Base-by-base conservation (phyloP, 108 stramenopile species). In the Discostella pseudostelligera region DNA sequence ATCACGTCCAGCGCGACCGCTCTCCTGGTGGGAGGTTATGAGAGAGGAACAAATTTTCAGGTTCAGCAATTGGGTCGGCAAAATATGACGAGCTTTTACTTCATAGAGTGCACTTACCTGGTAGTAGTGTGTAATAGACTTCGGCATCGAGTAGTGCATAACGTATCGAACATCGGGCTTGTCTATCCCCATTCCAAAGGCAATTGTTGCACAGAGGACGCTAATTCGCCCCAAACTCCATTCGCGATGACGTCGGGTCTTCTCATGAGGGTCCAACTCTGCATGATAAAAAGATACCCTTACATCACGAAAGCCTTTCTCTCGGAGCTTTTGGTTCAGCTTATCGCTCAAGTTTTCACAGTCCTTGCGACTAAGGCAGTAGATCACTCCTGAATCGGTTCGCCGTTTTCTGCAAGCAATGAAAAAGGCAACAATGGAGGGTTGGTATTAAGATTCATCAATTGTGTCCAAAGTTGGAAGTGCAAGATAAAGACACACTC, bases 141-240 rank as follows among this genome's bases (percentile, higher is more conserved):
- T 99, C 51, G 98, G 98, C 92, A 98, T 95, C 28, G 91, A 87
- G 80, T 86, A 94, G 69, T 99, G 99, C 54, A 99, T 94, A 19
- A 99, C 99, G 68, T 96, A 99, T 3, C 98, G 82, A 21, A 98
- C 97, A 74, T 89, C 86, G 20, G 88, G 86, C 55, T 88, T 86
- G 58, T 91, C 82, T 58, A 88, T 82, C 1, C 88, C 86, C 90
- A 92, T 92, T 46, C 90, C 91, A 51, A 92, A 94, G n/a, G 90
- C 92, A 35, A 96, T 77, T 14, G 95, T 99, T 1, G 99, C 99
- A 74, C 94, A 92, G 37, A 99, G 85, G 17, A 98, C 96, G 59
- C 81, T 87, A 55, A 97, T 78, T 26, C 65, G 59, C 8, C 96
- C 97, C 53, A 70, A 73, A 57, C 81, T 86, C 99, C 99, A 98